Evolutionary conservation across 2,329 filamentous ascomycete species (phyloP), one percentile per base, ranked within the genome.

Genomic region (Sporothrix mexicana): DNA sequence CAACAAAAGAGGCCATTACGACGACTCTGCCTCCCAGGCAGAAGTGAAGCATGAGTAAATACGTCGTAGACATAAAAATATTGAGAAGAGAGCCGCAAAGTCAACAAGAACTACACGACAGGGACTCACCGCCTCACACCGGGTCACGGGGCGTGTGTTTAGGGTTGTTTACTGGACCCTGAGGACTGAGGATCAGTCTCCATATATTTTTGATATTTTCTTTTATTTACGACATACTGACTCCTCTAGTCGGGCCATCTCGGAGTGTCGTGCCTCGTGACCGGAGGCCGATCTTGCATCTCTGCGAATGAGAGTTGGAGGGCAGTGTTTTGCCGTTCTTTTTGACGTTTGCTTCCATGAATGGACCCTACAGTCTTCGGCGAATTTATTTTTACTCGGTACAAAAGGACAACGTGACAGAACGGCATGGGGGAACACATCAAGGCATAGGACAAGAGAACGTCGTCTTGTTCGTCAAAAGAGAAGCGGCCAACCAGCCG

Each of bases 121-220:
- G 59, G 59, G 59, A 66, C 41, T 66, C 61, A 66, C 61, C 61
- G 61, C 61, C 61, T 66, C 61, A 13, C 10, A 3, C 15, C 25
- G 12, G 61, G 41, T 64, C 61, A 64, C 61, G 61, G n/a, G 61
- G 61, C n/a, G 61, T 47, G 41, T 62, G 17, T n/a, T 23, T 45
- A 64, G 59, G 36, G n/a, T 9, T 57, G 13, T 57, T 25, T 10
- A 13, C 20, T 25, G 30, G 30, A 36, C 30, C 30, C 30, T 36
- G 30, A 36, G 30, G 30, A 36, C 30, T 36, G 30, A 36, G 30
- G 30, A 36, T 36, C 30, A 7, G 30, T 36, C 30, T 7, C 30
- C 30, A 36, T 4, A 36, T 36, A 36, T n/a, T 30, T 55, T 55
- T 9, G 30, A 36, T 36, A 36, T n/a, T 30, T 55, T 55, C n/a